Conservation (phyloP, 1,139 yeast species). For the Zygosaccharomyces pseudobailii region DNA sequence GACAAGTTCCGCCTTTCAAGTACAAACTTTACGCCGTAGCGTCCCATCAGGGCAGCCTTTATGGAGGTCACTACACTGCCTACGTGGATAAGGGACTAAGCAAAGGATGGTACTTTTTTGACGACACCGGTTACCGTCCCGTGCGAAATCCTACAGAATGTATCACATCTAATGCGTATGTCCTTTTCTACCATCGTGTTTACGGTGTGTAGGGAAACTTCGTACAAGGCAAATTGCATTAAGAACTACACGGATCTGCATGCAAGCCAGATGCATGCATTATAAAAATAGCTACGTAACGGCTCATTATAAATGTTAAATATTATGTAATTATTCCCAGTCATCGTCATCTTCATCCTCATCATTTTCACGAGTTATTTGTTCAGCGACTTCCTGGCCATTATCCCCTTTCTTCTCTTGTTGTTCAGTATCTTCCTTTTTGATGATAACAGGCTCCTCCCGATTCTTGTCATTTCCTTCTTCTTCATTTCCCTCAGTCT, state of each 20-base stretch:
- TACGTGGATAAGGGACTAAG: conserved; percentile 61
- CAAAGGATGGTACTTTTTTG: conserved; percentile 37
- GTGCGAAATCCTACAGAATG: conserved; percentile 28
- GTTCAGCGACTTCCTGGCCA: conserved; percentile 2
- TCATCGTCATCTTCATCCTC: conserved; percentile 51
- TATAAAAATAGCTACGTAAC: not conserved
- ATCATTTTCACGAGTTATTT: conserved; percentile 24
- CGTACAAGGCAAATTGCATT: not conserved
- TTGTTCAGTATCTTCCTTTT: conserved; percentile 16
- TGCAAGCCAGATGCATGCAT: not conserved
- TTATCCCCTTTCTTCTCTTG: conserved; percentile 6
- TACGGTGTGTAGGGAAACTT: conserved; percentile 14
- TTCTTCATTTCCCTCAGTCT: conserved; percentile 28
- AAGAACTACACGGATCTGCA: not conserved
- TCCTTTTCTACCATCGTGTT: conserved; percentile 53
- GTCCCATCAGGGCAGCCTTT: conserved; percentile 77
- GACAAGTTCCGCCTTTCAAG: conserved; percentile 74
- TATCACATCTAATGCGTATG: conserved; percentile 58
- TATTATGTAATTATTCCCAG: conserved; percentile 44
- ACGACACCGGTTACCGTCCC: conserved; percentile 31
- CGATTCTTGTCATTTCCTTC: conserved; percentile 40
- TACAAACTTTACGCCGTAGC: conserved; percentile 82
- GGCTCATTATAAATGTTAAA: conserved; percentile 1
- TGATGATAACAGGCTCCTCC: conserved; percentile 41
- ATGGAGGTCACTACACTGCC: conserved; percentile 91